Base-by-base conservation (phyloP, 2,329 filamentous ascomycete genomes). In the Arthrobotrys conoides region DNA sequence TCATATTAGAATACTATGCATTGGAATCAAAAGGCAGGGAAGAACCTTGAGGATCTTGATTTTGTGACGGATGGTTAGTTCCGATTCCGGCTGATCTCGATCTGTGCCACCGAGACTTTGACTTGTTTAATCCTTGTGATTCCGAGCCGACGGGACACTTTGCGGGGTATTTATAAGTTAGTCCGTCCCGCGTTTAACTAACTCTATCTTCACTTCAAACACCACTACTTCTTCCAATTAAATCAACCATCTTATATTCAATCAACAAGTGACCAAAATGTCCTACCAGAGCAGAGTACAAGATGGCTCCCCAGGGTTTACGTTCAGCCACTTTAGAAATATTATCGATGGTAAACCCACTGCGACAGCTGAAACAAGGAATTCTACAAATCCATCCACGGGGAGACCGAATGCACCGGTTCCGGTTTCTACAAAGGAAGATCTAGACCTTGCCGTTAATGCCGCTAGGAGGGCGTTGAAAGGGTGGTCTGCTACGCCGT, bases 381-480 rank as follows among this genome's bases (percentile, higher is more conserved):
- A 86, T 81, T 84, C 86, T 51, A 83, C 88, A 81, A 88, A 89
- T 82, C 88, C 88, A 0, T 83, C 87, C 2, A 88, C 86, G 8
- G 83, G 85, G 24, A 83, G 87, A 78, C 83, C 86, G 30, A 87
- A 88, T 64, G 86, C 87, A 27, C 85, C 86, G 16, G 87, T 89
- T 0, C 88, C 88, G 0, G 83, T 89, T 44, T 85, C 85, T 3
- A 87, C 85, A 1, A 83, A 83, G 46, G 82, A 86, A 49, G 88
- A 89, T 80, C 83, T 89, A 61, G 85, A 89, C 77, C 83, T 83
- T 44, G 87, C 88, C 12, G 86, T 89, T 14, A 83, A 83, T 3
- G 86, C 86, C 9, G 88, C 86, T 8, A 85, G 85, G 76, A 83
- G 83, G 79, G 88, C 87, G 0, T 87, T 86, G 80, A 85, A 85